Conservation (phyloP, 352 stramenopile genomes). For the Pythium aristosporum region DNA sequence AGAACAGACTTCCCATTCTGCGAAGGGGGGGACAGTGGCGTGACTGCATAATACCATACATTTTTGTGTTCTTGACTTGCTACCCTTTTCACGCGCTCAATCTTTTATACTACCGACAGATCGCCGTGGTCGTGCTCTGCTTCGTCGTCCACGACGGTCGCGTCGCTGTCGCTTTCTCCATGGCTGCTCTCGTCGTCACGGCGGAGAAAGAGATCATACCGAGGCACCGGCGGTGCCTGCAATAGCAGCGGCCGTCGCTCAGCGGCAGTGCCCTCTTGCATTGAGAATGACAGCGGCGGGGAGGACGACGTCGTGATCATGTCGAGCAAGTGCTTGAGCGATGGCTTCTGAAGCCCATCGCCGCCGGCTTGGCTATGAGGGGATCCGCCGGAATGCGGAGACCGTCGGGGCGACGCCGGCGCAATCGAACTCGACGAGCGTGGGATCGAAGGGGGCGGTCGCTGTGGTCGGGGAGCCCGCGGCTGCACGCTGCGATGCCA, state of each 20-base stretch:
- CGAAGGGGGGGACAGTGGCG: neutral
- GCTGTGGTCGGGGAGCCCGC: neutral
- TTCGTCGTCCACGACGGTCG: conserved; percentile 24
- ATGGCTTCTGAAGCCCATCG: conserved; percentile 13
- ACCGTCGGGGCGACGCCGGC: conserved; percentile 1
- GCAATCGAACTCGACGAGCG: conserved; percentile 11
- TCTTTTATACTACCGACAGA: conserved; percentile 1
- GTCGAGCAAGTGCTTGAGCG: conserved; percentile 24
- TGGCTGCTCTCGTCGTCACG: conserved; percentile 4
- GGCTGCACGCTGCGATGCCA: neutral
- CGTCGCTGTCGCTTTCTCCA: conserved; percentile 16
- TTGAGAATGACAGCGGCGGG: neutral
- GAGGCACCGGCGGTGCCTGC: conserved; percentile 44
- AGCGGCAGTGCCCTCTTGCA: neutral
- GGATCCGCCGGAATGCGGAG: conserved; percentile 1
- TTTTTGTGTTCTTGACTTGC: neutral
- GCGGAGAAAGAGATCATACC: conserved; percentile 17
- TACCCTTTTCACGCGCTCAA: neutral
- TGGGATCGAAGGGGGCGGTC: neutral
- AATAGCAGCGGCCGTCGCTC: conserved; percentile 18
- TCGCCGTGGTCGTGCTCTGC: neutral
- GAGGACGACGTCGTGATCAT: conserved; percentile 16
- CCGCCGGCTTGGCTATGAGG: neutral
- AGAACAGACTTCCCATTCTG: neutral
- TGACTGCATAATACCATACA: neutral